These are phyloP conservation scores for Halophytophthora batemanensis DNA, from an alignment of 352 stramenopile species.

Conservation along the genomic window DNA sequence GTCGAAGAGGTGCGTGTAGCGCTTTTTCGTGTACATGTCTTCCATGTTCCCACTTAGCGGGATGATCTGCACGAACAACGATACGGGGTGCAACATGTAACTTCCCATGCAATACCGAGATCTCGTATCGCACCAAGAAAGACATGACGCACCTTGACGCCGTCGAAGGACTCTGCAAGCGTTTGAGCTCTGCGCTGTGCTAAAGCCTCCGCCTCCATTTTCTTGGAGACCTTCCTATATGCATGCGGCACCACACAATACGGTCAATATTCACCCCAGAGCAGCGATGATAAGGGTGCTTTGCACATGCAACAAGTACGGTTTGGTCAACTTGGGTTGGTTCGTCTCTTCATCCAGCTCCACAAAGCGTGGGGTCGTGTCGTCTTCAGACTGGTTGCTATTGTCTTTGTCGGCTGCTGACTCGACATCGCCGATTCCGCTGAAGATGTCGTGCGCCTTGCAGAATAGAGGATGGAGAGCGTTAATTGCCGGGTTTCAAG, in stretches of 20 bases:
- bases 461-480: not conserved
- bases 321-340: conserved; percentile 15
- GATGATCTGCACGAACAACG: conserved; percentile 42
- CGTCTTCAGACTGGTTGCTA: conserved; percentile 8
- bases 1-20: conserved; percentile 60
- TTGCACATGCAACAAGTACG: conserved; percentile 3
- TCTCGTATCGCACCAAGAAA: not conserved
- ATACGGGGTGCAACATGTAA: not conserved
- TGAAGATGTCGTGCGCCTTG: conserved; percentile 84
- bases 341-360: conserved; percentile 25
- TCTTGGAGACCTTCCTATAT: conserved; percentile 24
- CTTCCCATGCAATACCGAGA: not conserved
- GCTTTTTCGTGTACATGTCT: conserved; percentile 58
- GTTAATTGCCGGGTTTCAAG: conserved; percentile 17
- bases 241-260: not conserved
- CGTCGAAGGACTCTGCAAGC: conserved; percentile 51
- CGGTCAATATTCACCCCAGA: not conserved
- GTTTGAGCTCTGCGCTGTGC: conserved; percentile 33
- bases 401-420: not conserved
- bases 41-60: conserved; percentile 57
- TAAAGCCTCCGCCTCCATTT: conserved; percentile 29
- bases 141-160: conserved; percentile 40
- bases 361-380: conserved; percentile 19
- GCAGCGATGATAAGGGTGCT: not conserved
- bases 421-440: conserved; percentile 67